These are phyloP conservation scores for Pseudogymnoascus sp. DNA, from an alignment of 2,329 filamentous ascomycete species.

Conservation along the genomic window DNA sequence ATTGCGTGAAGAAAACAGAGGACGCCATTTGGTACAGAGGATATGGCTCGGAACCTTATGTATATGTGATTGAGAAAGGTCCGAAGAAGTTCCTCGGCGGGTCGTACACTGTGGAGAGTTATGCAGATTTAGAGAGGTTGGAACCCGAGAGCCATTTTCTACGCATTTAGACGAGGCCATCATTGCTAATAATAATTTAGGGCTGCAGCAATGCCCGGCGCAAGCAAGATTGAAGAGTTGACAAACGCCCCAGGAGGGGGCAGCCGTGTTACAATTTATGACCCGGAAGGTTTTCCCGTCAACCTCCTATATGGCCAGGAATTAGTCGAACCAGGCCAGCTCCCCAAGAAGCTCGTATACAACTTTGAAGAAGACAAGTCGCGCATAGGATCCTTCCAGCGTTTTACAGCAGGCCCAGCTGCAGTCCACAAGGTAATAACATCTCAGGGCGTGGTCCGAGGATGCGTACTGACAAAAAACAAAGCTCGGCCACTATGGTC, in stretches of 20 bases:
- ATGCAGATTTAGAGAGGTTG: conserved; percentile 44
- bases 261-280: no score
- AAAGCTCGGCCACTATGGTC: no score
- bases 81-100: conserved; percentile 47
- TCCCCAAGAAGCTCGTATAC: no score
- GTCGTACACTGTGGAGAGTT: conserved; percentile 48
- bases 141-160: not conserved
- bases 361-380: no score
- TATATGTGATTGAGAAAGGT: conserved; percentile 45
- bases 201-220: conserved; percentile 40
- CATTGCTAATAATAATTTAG: not conserved
- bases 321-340: no score
- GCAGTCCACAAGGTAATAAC: no score
- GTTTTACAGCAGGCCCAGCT: no score
- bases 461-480: conserved; percentile 31
- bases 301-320: no score
- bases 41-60: conserved; percentile 51
- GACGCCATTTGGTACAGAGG: conserved; percentile 50
- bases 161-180: not conserved
- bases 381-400: no score
- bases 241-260: no score
- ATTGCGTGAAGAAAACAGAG: conserved; percentile 19
- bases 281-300: no score
- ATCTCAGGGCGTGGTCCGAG: no score
- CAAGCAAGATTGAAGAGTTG: conserved; percentile 40